Base-by-base conservation (phyloP, 2,329 filamentous ascomycete species). In the Metarhizium robertsii region DNA sequence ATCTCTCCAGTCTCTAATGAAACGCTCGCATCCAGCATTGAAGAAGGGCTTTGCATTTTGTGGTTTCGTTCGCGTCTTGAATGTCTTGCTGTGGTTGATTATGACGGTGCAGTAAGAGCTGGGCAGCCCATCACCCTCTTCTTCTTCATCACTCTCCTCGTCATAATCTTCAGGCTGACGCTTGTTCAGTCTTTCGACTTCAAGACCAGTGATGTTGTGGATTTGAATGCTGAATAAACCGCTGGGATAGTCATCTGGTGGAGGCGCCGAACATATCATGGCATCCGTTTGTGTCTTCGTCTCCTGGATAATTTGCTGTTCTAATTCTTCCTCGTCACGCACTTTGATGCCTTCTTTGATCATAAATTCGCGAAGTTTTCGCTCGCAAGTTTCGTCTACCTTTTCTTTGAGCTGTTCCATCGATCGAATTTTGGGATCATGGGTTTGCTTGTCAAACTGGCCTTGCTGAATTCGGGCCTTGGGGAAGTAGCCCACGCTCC, bases 11-110 rank as follows among this genome's bases (percentile, higher is more conserved):
- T 90, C 83, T 13, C 81, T 75, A 43, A 90, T 77, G 59, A 89
- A 88, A 5, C 85, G 79, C 66, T 91, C 87, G 2, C 83, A 88
- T 6, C 85, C 85, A 2, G 87, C 87, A 60, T 90, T 90, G 75
- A 87, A 90, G 68, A 90, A 90, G 0, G 87, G 87, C 62, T 88
- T 89, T 0, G 83, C 79, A 59, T 89, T 90, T 71, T 89, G 88
- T 1, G 87, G 87, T 69, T 91, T 90, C 0, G 87, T 88, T 16
- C 87, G 75, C 2, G 87, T 88, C 62, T 79, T 84, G 71, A 85
- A 91, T 13, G 78, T 73, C 65, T 80, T 89, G 60, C 79, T 79
- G 64, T 90, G 86, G 64, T 90, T 89, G 61, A 90, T 69, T 47
- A 90, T 86, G 61, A 90, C 80, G 36, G 79, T 88, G 66, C 85